Percentiles rank a stretch among this genome's conserved stretches.
phyloP scores from a whole-genome alignment of 805 yeast species.

The Dipodascus geniculatus region DNA sequence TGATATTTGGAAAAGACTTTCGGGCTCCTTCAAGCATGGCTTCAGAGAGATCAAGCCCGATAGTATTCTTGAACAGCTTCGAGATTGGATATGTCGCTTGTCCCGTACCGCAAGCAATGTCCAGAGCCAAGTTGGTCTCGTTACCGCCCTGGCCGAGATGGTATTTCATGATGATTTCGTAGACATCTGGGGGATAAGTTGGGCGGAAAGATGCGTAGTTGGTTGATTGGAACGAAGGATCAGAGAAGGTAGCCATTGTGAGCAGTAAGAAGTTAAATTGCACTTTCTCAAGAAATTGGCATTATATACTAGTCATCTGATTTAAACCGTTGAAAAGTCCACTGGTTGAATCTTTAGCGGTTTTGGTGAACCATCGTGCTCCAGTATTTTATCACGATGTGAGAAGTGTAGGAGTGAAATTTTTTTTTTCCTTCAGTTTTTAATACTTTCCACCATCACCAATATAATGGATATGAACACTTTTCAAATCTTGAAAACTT shows the following conservation, averaged over 20 bases:
- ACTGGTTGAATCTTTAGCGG: too few species aligned
- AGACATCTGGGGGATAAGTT: slow-evolving; percentile 44
- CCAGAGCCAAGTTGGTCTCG: slow-evolving; percentile 35
- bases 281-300: neutral
- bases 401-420: too few species aligned
- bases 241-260: slow-evolving; percentile 54
- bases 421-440: neutral
- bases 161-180: slow-evolving; percentile 30
- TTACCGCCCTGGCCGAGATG: slow-evolving; percentile 27
- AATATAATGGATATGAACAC: slow-evolving; percentile 5
- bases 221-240: slow-evolving; percentile 37
- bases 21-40: slow-evolving; percentile 43
- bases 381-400: too few species aligned
- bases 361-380: too few species aligned
- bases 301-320: neutral
- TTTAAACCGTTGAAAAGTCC: neutral
- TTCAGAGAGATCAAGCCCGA: slow-evolving; percentile 53
- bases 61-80: slow-evolving; percentile 33
- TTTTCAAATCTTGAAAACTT: slow-evolving; percentile 14
- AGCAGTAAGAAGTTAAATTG: too few species aligned
- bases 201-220: slow-evolving; percentile 55
- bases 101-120: slow-evolving; percentile 77
- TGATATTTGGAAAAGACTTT: slow-evolving; percentile 6
- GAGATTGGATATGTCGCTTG: slow-evolving; percentile 49
- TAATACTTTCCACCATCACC: too few species aligned